Conservation (phyloP, 106 monocot genomes). For the Chionographis japonica region DNA sequence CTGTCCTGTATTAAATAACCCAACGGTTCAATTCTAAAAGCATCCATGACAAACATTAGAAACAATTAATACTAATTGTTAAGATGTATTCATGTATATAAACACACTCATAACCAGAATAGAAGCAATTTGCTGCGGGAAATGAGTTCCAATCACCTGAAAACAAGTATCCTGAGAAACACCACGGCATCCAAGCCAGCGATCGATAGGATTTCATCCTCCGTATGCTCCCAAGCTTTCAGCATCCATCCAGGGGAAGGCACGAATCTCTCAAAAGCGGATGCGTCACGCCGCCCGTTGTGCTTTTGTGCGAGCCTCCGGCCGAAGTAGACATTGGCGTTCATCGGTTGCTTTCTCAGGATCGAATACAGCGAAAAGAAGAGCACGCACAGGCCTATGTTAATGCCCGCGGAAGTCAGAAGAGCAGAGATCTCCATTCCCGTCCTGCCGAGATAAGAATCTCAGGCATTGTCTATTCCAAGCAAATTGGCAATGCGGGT, state of each 20-base stretch:
- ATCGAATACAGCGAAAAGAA: constrained; percentile 53
- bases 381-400: constrained; percentile 37
- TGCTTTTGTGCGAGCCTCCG: constrained; percentile 42
- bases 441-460: neutral
- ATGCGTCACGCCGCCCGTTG: constrained; percentile 10
- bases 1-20: too few species aligned
- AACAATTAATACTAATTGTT: too few species aligned
- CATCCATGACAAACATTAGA: too few species aligned
- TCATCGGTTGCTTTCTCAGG: constrained; percentile 56
- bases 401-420: constrained; percentile 66
- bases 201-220: constrained; percentile 57
- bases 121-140: too few species aligned
- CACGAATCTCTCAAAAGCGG: constrained; percentile 55
- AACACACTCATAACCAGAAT: too few species aligned
- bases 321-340: constrained; percentile 47
- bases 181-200: constrained; percentile 84
- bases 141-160: constrained; percentile 45
- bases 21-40: too few species aligned
- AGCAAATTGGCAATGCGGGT: too few species aligned
- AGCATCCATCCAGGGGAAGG: constrained; percentile 82
- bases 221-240: constrained; percentile 61
- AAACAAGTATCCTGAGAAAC: constrained; percentile 79
- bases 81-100: too few species aligned
- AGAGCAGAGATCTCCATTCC: constrained; percentile 61
- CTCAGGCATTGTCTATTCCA: too few species aligned